Base-by-base conservation (phyloP, 163 green algal species). In the Chloromonas sp. region DNA sequence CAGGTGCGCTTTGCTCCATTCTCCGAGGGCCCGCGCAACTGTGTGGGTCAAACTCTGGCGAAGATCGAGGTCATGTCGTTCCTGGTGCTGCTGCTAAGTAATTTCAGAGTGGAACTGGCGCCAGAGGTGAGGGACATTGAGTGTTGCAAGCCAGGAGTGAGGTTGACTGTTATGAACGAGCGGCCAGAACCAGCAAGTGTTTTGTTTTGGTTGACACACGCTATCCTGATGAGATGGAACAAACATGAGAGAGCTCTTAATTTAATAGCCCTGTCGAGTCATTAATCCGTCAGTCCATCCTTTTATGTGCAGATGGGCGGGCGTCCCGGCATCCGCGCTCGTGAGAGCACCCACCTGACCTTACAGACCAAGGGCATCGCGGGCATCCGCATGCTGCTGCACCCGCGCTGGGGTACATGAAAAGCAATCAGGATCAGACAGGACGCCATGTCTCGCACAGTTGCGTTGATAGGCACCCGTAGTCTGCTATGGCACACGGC, bases 31-130 rank as follows among this genome's bases (percentile, higher is more conserved):
- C 90, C 89, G 0, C 89, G 92, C 81, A 90, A 88, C 87, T 95
- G 92, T 78, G 90, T 95, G 78, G 92, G 92, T 0, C 91, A 94
- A 87, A 89, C 85, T 0, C 87, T 95, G 78, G 92, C 92, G 60
- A 92, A 92, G 87, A 86, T 94, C 70, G 90, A 92, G 83, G 89
- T 93, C 71, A 60, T 89, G 14, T 90, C 87, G 60, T 86, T 92
- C 84, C 82, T 94, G 71, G 87, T 87, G 8, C 87, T 86, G 82
- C 84, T 94, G 77, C 81, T 84, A 61, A 59, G 71, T 60, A 82
- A 61, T 58, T 93, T 93, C 81, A 58, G 81, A 1, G 76, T 93
- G 1, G 79, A 87, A 80, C 85, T 93, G 76, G 88, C 88, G n/a
- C 87, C 71, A 36, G 13, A 36, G 11, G 13, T 58, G 13, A 59